These are phyloP conservation scores for Stephania japonica DNA, from an alignment of 164 flowering plant genomes.

Conservation along the genomic window DNA sequence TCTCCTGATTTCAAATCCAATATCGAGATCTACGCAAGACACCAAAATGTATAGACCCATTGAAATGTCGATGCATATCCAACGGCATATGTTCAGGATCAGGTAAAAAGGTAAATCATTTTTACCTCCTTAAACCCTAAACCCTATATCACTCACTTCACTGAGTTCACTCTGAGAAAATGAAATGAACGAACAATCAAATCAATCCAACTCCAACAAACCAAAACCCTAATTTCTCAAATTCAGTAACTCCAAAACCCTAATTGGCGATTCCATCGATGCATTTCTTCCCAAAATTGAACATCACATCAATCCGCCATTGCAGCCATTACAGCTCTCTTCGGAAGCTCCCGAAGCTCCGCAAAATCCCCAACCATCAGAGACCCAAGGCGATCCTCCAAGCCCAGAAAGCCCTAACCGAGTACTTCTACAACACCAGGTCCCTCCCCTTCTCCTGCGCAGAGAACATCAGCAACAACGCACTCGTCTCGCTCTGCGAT, in stretches of 20 bases:
- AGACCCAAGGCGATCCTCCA: slow-evolving; percentile 27
- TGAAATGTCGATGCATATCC: too few species aligned
- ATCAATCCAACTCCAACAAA: neutral
- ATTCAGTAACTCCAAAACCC: neutral
- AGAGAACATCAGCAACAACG: slow-evolving; percentile 51
- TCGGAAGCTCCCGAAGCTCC: slow-evolving; percentile 19
- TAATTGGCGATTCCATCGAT: neutral
- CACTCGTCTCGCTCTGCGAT: slow-evolving; percentile 28
- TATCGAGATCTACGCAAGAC: too few species aligned
- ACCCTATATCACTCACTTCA: too few species aligned
- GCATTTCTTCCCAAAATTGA: slow-evolving; percentile 1
- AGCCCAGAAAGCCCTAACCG: slow-evolving; percentile 53
- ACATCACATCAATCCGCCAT: too few species aligned
- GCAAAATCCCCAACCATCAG: slow-evolving; percentile 25
- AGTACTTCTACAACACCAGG: slow-evolving; percentile 61
- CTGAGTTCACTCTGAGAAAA: too few species aligned
- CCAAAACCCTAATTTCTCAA: neutral
- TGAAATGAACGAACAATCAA: neutral
- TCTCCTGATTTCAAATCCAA: too few species aligned
- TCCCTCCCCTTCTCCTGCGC: slow-evolving; percentile 46
- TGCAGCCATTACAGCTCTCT: slow-evolving; percentile 25
- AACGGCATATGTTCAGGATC: too few species aligned
- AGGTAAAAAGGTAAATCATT: too few species aligned
- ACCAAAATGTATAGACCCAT: too few species aligned
- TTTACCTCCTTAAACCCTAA: too few species aligned